phyloP scores from a whole-genome alignment of 345 rosid species.

The Pistacia integerrima region DNA sequence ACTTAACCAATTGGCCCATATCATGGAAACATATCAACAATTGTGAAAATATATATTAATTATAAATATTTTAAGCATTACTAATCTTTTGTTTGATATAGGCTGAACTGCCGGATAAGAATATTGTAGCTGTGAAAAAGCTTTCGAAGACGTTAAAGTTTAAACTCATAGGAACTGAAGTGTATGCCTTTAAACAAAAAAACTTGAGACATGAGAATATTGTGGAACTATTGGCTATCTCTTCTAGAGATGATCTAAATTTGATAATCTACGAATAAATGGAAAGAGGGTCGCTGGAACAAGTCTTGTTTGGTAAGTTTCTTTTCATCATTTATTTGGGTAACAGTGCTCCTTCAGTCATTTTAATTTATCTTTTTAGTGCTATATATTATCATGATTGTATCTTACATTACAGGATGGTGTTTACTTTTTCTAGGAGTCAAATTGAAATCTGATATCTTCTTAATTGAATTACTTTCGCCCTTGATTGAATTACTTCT shows the following conservation, averaged over 20 bases:
- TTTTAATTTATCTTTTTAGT: neutral
- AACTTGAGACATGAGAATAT: neutral
- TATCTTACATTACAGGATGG: no score
- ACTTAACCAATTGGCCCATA: no score
- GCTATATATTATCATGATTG: no score
- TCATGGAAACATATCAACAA: no score
- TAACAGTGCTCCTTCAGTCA: no score
- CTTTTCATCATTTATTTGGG: neutral
- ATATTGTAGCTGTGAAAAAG: slow-evolving; percentile 8
- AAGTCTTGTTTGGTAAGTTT: neutral
- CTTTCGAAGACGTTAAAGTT: neutral
- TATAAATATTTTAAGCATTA: neutral
- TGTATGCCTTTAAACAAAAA: neutral
- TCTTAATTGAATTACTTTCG: no score
- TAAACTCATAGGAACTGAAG: no score
- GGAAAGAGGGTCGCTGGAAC: neutral
- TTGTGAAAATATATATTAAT: neutral
- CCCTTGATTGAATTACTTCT: no score
- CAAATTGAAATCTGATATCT: no score
- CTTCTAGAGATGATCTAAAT: neutral
- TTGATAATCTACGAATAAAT: slow-evolving; percentile 17
- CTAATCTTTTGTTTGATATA: neutral
- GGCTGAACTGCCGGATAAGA: neutral
- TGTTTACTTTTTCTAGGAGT: no score
- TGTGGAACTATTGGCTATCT: slow-evolving; percentile 10